Conservation (phyloP, 768 basidiomycete genomes). For the Dacryopinax primogenitus region DNA sequence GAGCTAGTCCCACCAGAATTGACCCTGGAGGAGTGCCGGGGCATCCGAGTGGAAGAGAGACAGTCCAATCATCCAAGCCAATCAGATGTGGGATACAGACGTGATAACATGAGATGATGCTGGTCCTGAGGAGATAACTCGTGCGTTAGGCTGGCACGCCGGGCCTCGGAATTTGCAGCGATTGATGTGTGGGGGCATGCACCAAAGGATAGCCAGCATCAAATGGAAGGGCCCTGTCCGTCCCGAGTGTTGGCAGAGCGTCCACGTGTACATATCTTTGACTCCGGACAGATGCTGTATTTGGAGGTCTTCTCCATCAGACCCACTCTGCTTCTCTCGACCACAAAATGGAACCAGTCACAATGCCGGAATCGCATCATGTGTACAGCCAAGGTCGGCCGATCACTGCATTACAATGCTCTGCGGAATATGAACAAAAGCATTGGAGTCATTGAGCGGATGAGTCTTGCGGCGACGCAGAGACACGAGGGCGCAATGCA, state of each 20-base stretch:
- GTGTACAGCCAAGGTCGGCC: too few relatives aligned
- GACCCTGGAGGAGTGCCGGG: neutral
- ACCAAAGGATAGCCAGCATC: neutral
- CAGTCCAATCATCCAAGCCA: neutral
- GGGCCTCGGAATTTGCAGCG: conserved; percentile 6
- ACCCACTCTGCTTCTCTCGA: too few relatives aligned
- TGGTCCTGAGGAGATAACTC: neutral
- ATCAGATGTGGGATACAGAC: conserved; percentile 1
- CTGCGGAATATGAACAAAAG: too few relatives aligned
- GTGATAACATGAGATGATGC: neutral
- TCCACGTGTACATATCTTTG: neutral
- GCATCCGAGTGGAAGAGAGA: neutral
- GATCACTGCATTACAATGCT: too few relatives aligned
- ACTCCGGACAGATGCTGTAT: neutral
- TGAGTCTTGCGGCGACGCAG: too few relatives aligned
- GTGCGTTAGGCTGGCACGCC: neutral
- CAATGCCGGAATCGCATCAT: too few relatives aligned
- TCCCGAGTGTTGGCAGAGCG: neutral
- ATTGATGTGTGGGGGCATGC: neutral
- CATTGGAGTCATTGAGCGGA: too few relatives aligned
- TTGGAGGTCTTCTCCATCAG: neutral
- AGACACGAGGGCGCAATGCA: too few relatives aligned
- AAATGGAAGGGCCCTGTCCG: neutral
- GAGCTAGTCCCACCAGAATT: too few relatives aligned
- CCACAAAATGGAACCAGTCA: too few relatives aligned